phyloP scores from a whole-genome alignment of 371 early-diverging fungal species.

The Syncephalis plumigaleata region DNA sequence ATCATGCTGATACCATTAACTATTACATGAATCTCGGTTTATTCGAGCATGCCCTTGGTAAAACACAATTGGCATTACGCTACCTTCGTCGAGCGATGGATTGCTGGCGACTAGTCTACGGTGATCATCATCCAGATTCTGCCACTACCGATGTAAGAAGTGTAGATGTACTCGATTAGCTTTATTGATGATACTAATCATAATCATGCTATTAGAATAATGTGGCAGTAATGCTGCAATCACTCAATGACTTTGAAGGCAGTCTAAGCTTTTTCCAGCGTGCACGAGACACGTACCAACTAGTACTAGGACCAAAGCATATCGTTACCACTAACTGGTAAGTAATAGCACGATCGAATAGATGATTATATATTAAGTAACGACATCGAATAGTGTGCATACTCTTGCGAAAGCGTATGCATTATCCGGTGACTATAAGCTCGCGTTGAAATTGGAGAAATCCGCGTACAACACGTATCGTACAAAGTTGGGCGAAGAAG shows the following conservation, averaged over 20 bases:
- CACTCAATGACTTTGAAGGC: conserved; percentile 37
- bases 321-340: conserved; percentile 46
- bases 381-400: conserved; percentile 35
- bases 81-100: conserved; percentile 65
- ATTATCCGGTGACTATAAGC: conserved; percentile 51
- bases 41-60: conserved; percentile 69
- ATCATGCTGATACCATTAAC: conserved; percentile 76
- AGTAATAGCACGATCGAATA: too few relatives aligned
- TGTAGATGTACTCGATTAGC: not conserved
- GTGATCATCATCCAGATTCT: conserved; percentile 63
- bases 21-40: conserved; percentile 65
- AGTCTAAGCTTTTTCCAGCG: conserved; percentile 57
- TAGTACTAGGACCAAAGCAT: conserved; percentile 53
- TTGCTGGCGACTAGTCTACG: conserved; percentile 66
- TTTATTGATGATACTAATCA: too few relatives aligned
- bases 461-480: conserved; percentile 50
- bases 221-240: conserved; percentile 72
- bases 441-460: conserved; percentile 54
- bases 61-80: conserved; percentile 54
- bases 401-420: conserved; percentile 61
- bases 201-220: conserved; percentile 53
- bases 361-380: too few relatives aligned
- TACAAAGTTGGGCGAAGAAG: conserved; percentile 47
- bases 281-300: conserved; percentile 45
- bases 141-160: conserved; percentile 59